Percentiles rank a stretch among this genome's conserved stretches.
Conservation (phyloP, 2,329 filamentous ascomycete species). For the Ophiostoma montium region DNA sequence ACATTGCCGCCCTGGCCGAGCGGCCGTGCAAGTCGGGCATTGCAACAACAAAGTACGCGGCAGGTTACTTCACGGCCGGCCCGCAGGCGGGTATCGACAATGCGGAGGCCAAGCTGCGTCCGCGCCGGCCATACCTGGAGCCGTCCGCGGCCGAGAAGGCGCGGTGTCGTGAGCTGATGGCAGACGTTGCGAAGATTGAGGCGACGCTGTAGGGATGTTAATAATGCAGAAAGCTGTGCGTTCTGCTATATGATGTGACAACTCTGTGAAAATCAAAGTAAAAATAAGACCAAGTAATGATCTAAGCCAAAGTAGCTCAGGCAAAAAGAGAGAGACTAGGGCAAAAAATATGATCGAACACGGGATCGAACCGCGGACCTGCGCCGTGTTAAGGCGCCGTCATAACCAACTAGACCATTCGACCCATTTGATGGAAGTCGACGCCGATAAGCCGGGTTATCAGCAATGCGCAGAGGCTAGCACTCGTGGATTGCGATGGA, state of each 20-base stretch:
- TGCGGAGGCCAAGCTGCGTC: conserved; percentile 42
- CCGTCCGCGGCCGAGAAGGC: conserved; percentile 30
- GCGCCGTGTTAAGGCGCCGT: conserved; percentile 11
- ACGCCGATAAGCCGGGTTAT: too few species aligned
- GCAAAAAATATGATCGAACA: conserved; percentile 8
- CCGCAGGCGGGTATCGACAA: conserved; percentile 41
- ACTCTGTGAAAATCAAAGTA: neutral
- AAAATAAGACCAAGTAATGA: neutral
- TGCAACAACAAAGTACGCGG: conserved; percentile 54
- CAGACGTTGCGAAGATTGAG: conserved; percentile 30
- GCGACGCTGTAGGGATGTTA: conserved; percentile 17
- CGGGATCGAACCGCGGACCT: conserved; percentile 11
- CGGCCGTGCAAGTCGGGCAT: conserved; percentile 52
- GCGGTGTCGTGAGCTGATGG: conserved; percentile 26
- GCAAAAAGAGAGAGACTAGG: neutral
- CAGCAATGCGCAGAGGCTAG: fast-evolving
- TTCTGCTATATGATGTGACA: too few species aligned
- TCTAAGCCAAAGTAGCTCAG: neutral
- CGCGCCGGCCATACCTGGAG: conserved; percentile 46
- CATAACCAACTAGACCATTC: conserved; percentile 11
- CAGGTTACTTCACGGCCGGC: conserved; percentile 41
- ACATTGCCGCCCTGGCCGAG: conserved; percentile 50
- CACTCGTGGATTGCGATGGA: too few species aligned
- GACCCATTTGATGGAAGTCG: neutral
- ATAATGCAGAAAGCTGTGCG: too few species aligned